Evolutionary conservation across 805 yeast species (phyloP).

Genomic region (Candida pseudoglaebosa): DNA sequence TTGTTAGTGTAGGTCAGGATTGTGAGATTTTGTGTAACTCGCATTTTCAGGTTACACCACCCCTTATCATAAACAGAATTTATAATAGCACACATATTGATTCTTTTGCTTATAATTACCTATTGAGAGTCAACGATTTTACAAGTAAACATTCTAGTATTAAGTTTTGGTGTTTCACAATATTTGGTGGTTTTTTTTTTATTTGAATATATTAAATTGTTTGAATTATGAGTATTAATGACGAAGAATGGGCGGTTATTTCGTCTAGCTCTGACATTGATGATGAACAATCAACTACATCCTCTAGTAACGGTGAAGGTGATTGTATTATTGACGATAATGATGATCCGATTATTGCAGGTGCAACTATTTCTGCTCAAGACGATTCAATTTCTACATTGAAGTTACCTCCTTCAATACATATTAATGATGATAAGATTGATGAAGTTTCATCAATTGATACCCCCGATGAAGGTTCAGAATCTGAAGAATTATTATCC

Average conservation of each 20-base stretch:
- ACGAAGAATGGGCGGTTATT: constrained; percentile 45
- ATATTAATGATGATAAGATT: neutral
- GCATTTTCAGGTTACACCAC: neutral
- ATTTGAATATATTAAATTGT: too few relatives aligned
- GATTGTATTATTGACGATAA: neutral
- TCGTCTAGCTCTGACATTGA: constrained; percentile 39
- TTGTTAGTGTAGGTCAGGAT: neutral
- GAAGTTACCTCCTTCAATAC: constrained; percentile 11
- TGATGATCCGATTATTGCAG: neutral
- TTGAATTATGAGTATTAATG: constrained; percentile 13
- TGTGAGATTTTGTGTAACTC: neutral
- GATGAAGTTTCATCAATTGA: neutral
- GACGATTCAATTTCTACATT: constrained; percentile 12
- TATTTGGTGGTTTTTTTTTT: neutral
- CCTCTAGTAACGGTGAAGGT: constrained; percentile 5
- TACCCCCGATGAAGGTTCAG: neutral
- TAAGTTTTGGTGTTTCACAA: too few relatives aligned
- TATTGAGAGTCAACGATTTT: too few relatives aligned
- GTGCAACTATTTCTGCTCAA: neutral
- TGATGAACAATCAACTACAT: constrained; percentile 26
- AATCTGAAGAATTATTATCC: neutral
- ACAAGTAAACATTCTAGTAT: neutral
- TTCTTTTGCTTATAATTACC: too few relatives aligned
- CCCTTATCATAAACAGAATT: neutral
- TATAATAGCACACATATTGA: too few relatives aligned